These are phyloP conservation scores for Lipomyces spencermartinsiae DNA, from an alignment of 805 yeast species.

Conservation along the genomic window DNA sequence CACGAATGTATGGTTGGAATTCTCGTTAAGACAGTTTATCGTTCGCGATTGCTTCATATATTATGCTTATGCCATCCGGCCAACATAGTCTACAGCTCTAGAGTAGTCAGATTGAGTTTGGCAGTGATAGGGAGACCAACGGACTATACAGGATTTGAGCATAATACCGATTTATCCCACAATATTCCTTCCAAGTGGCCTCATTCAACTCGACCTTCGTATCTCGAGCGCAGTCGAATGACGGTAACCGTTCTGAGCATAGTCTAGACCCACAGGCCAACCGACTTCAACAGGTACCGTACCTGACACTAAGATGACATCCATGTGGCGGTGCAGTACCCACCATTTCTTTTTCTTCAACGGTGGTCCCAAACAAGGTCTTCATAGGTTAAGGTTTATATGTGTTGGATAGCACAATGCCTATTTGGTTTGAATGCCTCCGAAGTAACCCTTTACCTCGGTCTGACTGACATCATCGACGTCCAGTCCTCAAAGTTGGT, in stretches of 20 bases:
- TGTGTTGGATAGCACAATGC: background rate
- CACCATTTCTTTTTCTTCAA: too few species aligned
- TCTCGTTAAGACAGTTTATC: too few species aligned
- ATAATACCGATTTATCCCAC: too few species aligned
- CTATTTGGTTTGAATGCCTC: background rate
- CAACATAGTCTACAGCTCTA: background rate
- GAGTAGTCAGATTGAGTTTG: background rate
- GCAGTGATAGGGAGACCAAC: too few species aligned
- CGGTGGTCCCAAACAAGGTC: background rate
- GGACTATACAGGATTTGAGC: too few species aligned
- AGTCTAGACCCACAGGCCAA: conserved; percentile 3
- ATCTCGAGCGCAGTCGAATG: background rate
- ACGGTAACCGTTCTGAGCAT: background rate
- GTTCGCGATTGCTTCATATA: too few species aligned
- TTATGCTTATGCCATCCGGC: background rate
- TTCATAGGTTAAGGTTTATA: background rate
- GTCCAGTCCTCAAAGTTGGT: background rate
- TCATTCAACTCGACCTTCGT: background rate
- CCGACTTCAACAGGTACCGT: background rate
- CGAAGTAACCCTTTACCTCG: background rate
- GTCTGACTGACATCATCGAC: background rate
- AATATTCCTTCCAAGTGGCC: background rate
- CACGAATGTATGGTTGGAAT: background rate
- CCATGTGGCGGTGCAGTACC: background rate
- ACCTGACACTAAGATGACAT: background rate